Conservation (phyloP, 345 rosid genomes). For the Turritis glabra region DNA sequence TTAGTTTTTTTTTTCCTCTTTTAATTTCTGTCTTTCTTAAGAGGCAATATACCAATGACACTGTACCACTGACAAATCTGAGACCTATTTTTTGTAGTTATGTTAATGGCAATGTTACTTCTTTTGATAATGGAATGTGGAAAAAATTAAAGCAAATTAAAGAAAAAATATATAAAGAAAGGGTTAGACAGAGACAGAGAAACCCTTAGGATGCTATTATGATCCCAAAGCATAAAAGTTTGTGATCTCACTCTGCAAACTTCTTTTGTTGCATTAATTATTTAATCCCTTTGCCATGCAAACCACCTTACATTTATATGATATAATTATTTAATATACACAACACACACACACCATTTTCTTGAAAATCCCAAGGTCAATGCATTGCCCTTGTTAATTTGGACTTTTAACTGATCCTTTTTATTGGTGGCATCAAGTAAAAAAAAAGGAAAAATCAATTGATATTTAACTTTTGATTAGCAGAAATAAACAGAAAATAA, state of each 20-base stretch:
- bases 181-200: conserved; percentile 36
- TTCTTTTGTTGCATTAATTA: conserved; percentile 27
- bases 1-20: conserved; percentile 35
- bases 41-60: conserved; percentile 52
- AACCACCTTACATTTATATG: not conserved
- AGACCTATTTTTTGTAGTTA: conserved; percentile 29
- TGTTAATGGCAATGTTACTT: conserved; percentile 23
- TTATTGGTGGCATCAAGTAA: not conserved
- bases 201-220: conserved; percentile 44
- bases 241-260: conserved; percentile 38
- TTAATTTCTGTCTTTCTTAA: conserved; percentile 10
- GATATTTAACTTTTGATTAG: not conserved
- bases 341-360: not conserved
- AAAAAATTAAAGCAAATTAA: conserved; percentile 19
- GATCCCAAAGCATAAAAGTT: conserved; percentile 44
- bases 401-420: not conserved
- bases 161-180: conserved; percentile 36
- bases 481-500: not conserved
- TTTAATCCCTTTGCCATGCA: conserved; percentile 31
- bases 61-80: conserved; percentile 51
- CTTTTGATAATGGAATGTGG: conserved; percentile 23
- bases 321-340: not conserved
- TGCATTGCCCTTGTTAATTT: not conserved
- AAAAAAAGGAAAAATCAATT: not conserved
- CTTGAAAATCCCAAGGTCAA: not conserved